These are phyloP conservation scores for Fusarium sp. DNA, from an alignment of 2,329 filamentous ascomycete genomes.

Conservation along the genomic window DNA sequence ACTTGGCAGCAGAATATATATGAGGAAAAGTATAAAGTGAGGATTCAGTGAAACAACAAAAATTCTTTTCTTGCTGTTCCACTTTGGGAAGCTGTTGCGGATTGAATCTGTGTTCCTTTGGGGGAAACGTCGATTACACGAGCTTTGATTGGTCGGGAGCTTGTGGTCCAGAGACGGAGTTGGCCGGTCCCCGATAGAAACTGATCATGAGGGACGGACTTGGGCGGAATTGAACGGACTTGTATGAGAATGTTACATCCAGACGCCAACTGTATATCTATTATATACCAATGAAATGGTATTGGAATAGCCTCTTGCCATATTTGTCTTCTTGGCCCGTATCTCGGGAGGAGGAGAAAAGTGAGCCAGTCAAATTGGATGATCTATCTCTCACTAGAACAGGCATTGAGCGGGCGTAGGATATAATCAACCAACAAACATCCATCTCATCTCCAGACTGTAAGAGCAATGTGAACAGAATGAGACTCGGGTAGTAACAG, in stretches of 20 bases:
- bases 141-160: slow-evolving; percentile 23
- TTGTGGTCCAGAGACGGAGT: slow-evolving; percentile 16
- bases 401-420: background rate
- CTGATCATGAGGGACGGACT: slow-evolving; percentile 23
- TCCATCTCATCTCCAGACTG: background rate
- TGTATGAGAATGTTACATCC: background rate
- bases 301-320: background rate
- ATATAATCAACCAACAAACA: background rate
- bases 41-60: slow-evolving; percentile 7
- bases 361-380: background rate
- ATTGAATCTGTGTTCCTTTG: slow-evolving; percentile 25
- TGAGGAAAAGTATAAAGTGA: background rate
- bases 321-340: background rate
- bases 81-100: slow-evolving; percentile 33
- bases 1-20: background rate
- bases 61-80: slow-evolving; percentile 8
- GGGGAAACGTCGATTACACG: slow-evolving; percentile 17
- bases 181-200: slow-evolving; percentile 31
- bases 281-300: background rate
- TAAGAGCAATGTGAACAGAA: background rate
- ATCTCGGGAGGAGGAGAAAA: background rate
- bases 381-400: background rate
- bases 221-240: slow-evolving; percentile 21
- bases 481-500: background rate
- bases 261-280: background rate